A percentile compares a stretch with the other conserved stretches of the same genome.
Evolutionary conservation across 441 rosid genomes (phyloP).

Genomic region (Corymbia calophylla): DNA sequence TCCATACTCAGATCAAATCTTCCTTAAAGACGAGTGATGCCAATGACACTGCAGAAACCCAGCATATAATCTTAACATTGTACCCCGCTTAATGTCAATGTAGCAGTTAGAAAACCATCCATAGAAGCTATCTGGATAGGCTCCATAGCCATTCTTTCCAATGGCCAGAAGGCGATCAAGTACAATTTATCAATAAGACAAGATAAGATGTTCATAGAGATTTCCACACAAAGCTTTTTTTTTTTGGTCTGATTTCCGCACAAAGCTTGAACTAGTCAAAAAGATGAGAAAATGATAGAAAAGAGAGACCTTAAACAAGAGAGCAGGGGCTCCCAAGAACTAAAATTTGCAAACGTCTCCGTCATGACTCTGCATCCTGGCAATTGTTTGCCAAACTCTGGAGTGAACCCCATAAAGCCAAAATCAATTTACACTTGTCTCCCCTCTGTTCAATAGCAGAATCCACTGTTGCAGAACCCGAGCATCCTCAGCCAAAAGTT

Average conservation of each 20-base stretch:
- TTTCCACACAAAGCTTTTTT: background rate
- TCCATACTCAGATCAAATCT: background rate
- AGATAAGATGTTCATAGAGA: background rate
- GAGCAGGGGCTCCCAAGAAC: background rate
- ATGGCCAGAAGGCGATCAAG: background rate
- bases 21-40: background rate
- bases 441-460: background rate
- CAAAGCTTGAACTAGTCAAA: background rate
- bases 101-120: background rate
- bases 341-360: background rate
- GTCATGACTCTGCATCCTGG: background rate
- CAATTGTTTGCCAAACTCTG: background rate
- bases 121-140: background rate
- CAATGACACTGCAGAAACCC: background rate
- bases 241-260: background rate
- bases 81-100: background rate
- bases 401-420: background rate
- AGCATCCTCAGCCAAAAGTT: slow-evolving; percentile 58
- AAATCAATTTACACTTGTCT: background rate
- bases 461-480: background rate
- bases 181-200: background rate
- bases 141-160: background rate
- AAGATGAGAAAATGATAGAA: background rate
- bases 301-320: background rate
- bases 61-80: background rate